These are phyloP conservation scores for Moniliella sp. DNA, from an alignment of 1,284 basidiomycete species.

Conservation along the genomic window DNA sequence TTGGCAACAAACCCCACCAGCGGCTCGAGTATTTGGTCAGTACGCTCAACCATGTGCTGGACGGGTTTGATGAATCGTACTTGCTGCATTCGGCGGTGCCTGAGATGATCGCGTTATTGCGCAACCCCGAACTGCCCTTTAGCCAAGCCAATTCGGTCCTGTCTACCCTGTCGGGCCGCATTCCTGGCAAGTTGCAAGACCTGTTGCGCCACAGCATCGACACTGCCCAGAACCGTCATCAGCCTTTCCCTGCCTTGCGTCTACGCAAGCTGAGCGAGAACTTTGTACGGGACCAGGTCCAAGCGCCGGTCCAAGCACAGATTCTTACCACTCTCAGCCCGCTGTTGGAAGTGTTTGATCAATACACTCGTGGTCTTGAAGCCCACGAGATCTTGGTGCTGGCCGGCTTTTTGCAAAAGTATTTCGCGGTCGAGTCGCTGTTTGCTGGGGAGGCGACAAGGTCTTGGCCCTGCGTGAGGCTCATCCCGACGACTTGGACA, in stretches of 20 bases:
- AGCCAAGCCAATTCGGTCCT: slow-evolving; percentile 64
- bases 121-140: slow-evolving; percentile 70
- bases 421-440: slow-evolving; percentile 65
- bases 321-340: slow-evolving; percentile 44
- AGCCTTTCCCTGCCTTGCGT: slow-evolving; percentile 59
- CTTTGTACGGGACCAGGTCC: slow-evolving; percentile 58
- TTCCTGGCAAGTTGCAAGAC: slow-evolving; percentile 57
- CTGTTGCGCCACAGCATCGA: slow-evolving; percentile 60
- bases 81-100: slow-evolving; percentile 53
- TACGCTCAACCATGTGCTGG: slow-evolving; percentile 59
- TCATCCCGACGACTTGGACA: slow-evolving; percentile 73
- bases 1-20: slow-evolving; percentile 79
- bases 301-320: slow-evolving; percentile 17
- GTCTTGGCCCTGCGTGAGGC: slow-evolving; percentile 74
- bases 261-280: slow-evolving; percentile 65
- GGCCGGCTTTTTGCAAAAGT: slow-evolving; percentile 50
- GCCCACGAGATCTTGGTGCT: slow-evolving; percentile 62
- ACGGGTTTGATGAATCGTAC: slow-evolving; percentile 30
- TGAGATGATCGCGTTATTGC: slow-evolving; percentile 55
- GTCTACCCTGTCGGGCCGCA: slow-evolving; percentile 71
- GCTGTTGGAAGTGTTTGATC: slow-evolving; percentile 57
- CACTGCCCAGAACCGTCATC: slow-evolving; percentile 47
- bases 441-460: slow-evolving; percentile 79
- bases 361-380: slow-evolving; percentile 62
- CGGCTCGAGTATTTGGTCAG: slow-evolving; percentile 54